These are phyloP conservation scores for Termitomyces sp. DNA, from an alignment of 1,284 basidiomycete genomes.

Conservation along the genomic window DNA sequence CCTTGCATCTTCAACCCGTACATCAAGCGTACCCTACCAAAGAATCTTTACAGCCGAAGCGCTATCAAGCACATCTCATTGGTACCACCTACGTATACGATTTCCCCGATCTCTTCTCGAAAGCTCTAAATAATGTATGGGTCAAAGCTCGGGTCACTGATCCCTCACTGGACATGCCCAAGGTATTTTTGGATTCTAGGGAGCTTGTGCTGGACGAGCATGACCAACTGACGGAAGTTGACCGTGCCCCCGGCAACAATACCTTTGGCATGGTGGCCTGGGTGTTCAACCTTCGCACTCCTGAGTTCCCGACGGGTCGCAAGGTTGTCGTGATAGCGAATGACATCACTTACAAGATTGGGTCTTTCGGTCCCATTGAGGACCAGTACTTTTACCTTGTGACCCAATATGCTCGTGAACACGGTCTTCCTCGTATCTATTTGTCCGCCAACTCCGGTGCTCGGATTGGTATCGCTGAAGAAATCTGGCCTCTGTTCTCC, in stretches of 20 bases:
- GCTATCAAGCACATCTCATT: constrained; percentile 98
- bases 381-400: constrained; percentile 97
- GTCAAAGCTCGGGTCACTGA: constrained; percentile 62
- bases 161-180: constrained; percentile 69
- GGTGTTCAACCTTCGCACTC: constrained; percentile 91
- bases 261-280: constrained; percentile 98
- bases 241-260: constrained; percentile 91
- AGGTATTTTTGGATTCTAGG: constrained; percentile 74
- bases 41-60: constrained; percentile 97
- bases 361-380: constrained; percentile 94
- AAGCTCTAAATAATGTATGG: constrained; percentile 95
- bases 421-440: constrained; percentile 91
- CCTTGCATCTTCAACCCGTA: constrained; percentile 90
- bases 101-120: constrained; percentile 98
- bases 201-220: constrained; percentile 96
- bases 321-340: constrained; percentile 91
- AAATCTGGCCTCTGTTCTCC: constrained; percentile 85
- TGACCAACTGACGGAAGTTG: constrained; percentile 85
- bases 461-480: constrained; percentile 94
- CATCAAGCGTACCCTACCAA: constrained; percentile 93
- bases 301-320: constrained; percentile 90
- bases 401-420: constrained; percentile 87
- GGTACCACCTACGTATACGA: constrained; percentile 99
- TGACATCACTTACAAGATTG: constrained; percentile 98
- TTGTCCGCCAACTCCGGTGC: constrained; percentile 98